phyloP scores from a whole-genome alignment of 148 eudicot genomes.

The Spergularia marina region DNA sequence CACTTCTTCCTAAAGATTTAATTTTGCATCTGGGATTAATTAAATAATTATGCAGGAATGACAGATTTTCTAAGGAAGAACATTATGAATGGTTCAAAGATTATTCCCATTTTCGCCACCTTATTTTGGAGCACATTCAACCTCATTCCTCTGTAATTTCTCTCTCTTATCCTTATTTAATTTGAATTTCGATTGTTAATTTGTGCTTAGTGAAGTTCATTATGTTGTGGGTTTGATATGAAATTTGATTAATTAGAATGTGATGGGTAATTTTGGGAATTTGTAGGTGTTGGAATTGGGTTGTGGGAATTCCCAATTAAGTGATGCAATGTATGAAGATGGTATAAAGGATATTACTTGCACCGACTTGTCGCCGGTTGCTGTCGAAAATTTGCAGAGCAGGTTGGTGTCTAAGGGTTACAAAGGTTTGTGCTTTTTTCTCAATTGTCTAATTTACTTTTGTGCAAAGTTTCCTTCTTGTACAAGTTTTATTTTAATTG shows the following conservation, averaged over 20 bases:
- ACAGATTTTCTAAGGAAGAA: conserved; percentile 71
- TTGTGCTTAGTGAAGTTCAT: not conserved
- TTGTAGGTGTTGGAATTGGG: conserved; percentile 88
- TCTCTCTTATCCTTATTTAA: conserved; percentile 5
- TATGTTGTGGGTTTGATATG: conserved; percentile 2
- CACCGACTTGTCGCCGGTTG: conserved; percentile 83
- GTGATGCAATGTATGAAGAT: conserved; percentile 77
- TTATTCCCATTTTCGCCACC: conserved; percentile 88
- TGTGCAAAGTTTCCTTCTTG: not conserved
- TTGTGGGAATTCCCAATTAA: conserved; percentile 88
- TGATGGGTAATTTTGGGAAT: not conserved
- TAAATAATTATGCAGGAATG: conserved; percentile 47
- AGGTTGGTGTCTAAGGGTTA: conserved; percentile 55
- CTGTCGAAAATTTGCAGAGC: conserved; percentile 66
- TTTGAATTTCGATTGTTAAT: not conserved
- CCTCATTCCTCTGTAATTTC: conserved; percentile 58
- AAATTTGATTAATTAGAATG: not conserved
- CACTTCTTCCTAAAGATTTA: not conserved
- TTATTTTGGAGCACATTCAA: conserved; percentile 57
- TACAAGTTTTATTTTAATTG: not conserved
- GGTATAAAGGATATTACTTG: conserved; percentile 74
- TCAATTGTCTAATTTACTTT: not conserved
- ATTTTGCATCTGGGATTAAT: not conserved
- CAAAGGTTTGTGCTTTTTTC: conserved; percentile 43
- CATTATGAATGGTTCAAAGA: conserved; percentile 98